Conservation (phyloP, 306 rosid genomes). For the Elaeagnus macrophylla region DNA sequence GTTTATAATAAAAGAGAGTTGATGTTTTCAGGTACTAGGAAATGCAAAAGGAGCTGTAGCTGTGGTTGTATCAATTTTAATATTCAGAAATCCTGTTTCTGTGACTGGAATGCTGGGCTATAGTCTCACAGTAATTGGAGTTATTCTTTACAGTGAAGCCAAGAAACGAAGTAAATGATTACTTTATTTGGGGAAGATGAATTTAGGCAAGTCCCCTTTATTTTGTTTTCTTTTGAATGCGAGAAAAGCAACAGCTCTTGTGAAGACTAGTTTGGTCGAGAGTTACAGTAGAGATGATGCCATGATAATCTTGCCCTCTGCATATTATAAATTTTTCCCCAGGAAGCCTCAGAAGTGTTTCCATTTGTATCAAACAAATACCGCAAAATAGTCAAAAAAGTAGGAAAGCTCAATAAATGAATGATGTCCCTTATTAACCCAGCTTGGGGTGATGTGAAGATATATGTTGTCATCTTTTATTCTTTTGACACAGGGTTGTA, state of each 20-base stretch:
- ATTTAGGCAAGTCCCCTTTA: conserved; percentile 17
- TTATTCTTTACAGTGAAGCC: conserved; percentile 90
- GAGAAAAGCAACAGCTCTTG: conserved; percentile 23
- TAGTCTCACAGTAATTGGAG: conserved; percentile 84
- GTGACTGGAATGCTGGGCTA: conserved; percentile 99
- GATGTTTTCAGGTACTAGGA: conserved; percentile 73
- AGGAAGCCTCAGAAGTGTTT: conserved; percentile 37
- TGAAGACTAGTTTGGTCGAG: conserved; percentile 30
- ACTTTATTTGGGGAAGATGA: conserved; percentile 20
- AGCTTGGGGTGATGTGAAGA: conserved; percentile 41
- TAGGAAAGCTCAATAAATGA: conserved; percentile 57
- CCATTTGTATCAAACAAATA: conserved; percentile 51
- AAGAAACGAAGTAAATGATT: conserved; percentile 94
- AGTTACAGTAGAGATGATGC: conserved; percentile 24
- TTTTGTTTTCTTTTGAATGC: conserved; percentile 25
- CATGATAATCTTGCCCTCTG: conserved; percentile 20
- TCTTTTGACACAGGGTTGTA: conserved; percentile 52
- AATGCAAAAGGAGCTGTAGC: conserved; percentile 99
- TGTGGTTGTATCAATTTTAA: conserved; percentile 88
- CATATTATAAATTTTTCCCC: conserved; percentile 25
- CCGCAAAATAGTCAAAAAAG: conserved; percentile 42
- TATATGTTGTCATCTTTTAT: conserved; percentile 28
- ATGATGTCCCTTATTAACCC: conserved; percentile 31
- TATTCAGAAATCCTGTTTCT: conserved; percentile 91
- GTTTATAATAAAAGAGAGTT: conserved; percentile 15